phyloP scores from a whole-genome alignment of 345 rosid species.

The Atalantia buxifolia region DNA sequence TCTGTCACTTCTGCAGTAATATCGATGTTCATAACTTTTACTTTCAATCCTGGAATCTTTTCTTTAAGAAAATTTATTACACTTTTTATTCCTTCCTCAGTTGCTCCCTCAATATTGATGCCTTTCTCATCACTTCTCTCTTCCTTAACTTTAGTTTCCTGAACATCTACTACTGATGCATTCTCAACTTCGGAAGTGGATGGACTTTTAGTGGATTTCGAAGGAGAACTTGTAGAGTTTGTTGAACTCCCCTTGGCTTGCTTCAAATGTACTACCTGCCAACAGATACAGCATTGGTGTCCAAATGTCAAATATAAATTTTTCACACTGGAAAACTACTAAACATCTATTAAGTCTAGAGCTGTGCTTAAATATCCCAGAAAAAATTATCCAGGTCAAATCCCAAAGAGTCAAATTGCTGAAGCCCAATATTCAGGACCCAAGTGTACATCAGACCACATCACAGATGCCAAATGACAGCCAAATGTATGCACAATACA shows the following conservation, averaged over 20 bases:
- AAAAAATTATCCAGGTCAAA: background rate
- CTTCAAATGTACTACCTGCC: constrained; percentile 79
- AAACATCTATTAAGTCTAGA: background rate
- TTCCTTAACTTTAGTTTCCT: constrained; percentile 55
- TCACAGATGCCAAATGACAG: background rate
- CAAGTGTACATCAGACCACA: background rate
- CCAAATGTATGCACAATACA: background rate
- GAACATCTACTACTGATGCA: constrained; percentile 46
- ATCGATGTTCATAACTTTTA: constrained; percentile 67
- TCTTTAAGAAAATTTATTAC: constrained; percentile 91
- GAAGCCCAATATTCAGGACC: background rate
- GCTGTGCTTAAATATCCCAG: background rate
- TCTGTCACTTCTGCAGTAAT: constrained; percentile 49
- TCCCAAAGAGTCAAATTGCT: background rate
- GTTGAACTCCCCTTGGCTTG: constrained; percentile 52
- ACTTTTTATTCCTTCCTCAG: constrained; percentile 90
- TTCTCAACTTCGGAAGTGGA: constrained; percentile 45
- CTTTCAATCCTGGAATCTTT: constrained; percentile 87
- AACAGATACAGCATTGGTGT: constrained; percentile 15
- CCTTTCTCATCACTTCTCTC: constrained; percentile 65
- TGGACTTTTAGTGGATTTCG: constrained; percentile 43
- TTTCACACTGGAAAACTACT: background rate
- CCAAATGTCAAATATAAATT: background rate
- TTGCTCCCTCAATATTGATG: constrained; percentile 65
- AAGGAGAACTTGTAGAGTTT: constrained; percentile 29